These are phyloP conservation scores for Solanum hybrid DNA, from an alignment of 305 asterid genomes.

Conservation along the genomic window DNA sequence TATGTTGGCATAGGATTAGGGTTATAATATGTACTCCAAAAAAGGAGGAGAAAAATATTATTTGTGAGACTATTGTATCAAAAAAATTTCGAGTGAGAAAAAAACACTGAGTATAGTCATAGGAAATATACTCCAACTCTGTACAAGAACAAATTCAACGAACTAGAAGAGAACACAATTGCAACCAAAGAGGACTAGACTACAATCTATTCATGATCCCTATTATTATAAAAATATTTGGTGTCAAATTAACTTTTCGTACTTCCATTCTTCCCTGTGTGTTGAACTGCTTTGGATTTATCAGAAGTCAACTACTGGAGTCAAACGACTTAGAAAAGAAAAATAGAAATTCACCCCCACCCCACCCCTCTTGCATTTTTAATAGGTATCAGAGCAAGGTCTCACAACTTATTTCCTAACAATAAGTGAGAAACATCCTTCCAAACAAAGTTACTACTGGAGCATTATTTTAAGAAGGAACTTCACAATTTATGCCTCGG, in stretches of 20 bases:
- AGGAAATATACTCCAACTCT: background rate
- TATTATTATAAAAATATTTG: no score
- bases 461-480: background rate
- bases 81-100: no score
- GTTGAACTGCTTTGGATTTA: no score
- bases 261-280: no score
- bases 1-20: background rate
- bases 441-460: background rate
- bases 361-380: background rate
- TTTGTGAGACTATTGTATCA: background rate
- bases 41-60: background rate
- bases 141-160: background rate
- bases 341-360: no score
- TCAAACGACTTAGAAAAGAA: no score
- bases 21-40: background rate
- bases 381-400: background rate
- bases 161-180: background rate
- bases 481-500: background rate
- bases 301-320: no score
- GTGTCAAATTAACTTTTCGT: background rate
- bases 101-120: background rate
- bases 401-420: background rate
- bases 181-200: background rate
- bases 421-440: background rate
- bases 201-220: background rate